Evolutionary conservation across 2,329 filamentous ascomycete species (phyloP).

Genomic region (Sclerotinia borealis): DNA sequence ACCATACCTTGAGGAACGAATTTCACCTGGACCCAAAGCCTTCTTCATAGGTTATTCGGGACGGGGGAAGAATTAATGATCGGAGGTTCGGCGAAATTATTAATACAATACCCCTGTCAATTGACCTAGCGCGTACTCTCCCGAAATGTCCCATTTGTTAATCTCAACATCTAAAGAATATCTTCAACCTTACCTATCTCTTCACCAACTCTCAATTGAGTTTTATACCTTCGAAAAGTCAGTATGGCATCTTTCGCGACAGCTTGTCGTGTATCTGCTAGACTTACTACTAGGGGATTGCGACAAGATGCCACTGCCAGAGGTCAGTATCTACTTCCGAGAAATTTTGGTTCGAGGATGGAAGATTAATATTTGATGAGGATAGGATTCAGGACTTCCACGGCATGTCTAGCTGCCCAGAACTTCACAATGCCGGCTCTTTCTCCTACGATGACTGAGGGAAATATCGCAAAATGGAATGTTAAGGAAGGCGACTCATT

Average conservation of each 20-base stretch:
- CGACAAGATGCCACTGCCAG: constrained; percentile 48
- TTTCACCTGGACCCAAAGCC: background rate
- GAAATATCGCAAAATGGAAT: constrained; percentile 79
- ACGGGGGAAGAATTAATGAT: constrained; percentile 16
- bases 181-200: constrained; percentile 16
- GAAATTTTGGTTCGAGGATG: constrained; percentile 12
- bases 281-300: constrained; percentile 50
- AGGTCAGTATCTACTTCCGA: constrained; percentile 42
- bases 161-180: constrained; percentile 17
- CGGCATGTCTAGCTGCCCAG: constrained; percentile 63
- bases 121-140: constrained; percentile 9
- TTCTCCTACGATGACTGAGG: constrained; percentile 90
- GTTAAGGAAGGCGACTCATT: constrained; percentile 84
- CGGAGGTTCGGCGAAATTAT: constrained; percentile 21
- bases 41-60: background rate
- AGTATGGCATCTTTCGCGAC: constrained; percentile 62
- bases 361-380: constrained; percentile 3
- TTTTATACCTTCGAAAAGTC: constrained; percentile 23
- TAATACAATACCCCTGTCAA: background rate
- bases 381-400: constrained; percentile 58
- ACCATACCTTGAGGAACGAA: constrained; percentile 16
- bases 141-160: constrained; percentile 19
- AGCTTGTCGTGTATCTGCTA: constrained; percentile 57
- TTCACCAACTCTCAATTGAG: constrained; percentile 29
- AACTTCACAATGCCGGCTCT: constrained; percentile 90